Base-by-base conservation (phyloP, 2,329 filamentous ascomycete species). In the Lecanicillium sp. region DNA sequence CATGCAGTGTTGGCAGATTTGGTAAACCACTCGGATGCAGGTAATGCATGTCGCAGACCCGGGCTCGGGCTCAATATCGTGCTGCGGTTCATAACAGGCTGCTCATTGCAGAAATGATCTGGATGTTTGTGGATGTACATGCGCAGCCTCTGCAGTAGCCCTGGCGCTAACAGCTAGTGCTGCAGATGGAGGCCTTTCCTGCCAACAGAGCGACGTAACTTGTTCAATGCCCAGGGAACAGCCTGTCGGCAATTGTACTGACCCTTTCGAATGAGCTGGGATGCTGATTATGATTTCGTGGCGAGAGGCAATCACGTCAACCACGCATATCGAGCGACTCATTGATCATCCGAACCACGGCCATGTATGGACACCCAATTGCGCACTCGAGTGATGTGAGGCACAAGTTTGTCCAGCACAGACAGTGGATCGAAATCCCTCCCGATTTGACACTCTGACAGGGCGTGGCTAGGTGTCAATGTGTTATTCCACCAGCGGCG, bases 351-450 rank as follows among this genome's bases (percentile, higher is more conserved):
- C n/a, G n/a, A n/a, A n/a, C n/a, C n/a, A n/a, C n/a, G n/a, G n/a
- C n/a, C n/a, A n/a, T n/a, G n/a, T n/a, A n/a, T n/a, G n/a, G n/a
- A n/a, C n/a, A n/a, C n/a, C n/a, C n/a, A n/a, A n/a, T n/a, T n/a
- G n/a, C n/a, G 14, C 19, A 19, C 42, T 29, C 11, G 30, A 38
- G 20, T 45, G 12, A 35, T 12, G 17, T 23, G 20, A 20, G 27
- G 15, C 27, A 32, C 36, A 24, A 40, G 27, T 40, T 33, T 39
- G 32, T n/a, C 44, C 44, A 32, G 26, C 36, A 40, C 36, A n/a
- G 44, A 47, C 44, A 33, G 44, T 47, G 44, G 44, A 29, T 47
- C 44, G 27, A 47, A 37, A 47, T 47, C 37, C 44, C 36, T 39
- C 33, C 27, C 44, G 29, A 33, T 47, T 41, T 33, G 29, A 41